Base-by-base conservation (phyloP, 768 basidiomycete genomes). In the Trametes coccinea region DNA sequence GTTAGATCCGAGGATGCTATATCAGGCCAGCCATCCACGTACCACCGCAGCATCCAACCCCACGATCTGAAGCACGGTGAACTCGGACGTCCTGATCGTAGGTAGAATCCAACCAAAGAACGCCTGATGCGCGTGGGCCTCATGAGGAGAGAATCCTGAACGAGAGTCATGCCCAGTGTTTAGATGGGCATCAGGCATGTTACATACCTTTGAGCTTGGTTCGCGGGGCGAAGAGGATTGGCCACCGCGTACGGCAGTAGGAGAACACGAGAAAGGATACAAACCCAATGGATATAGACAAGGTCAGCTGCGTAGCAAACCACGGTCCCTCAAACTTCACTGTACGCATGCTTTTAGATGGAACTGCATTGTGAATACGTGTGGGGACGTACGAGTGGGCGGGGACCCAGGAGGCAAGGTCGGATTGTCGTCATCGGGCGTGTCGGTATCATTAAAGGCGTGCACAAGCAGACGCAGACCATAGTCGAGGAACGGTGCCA, bases 41-140 rank as follows among this genome's bases (percentile, higher is more conserved):
- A 94, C 93, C 68, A 98, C 97, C 2, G 94, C 95, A 44, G 96
- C 96, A 74, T 99, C 96, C 44, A 99, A 77, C 0, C 96, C 96
- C 11, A 99, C 96, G 52, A 97, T 96, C 74, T 98, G 95, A 2
- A 99, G 80, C 3, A 99, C 86, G 0, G 93, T 90, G 62, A 92
- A 95, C 71, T 99, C 96, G 47, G 92, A 95, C 0, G 89, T 94
- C 60, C 83, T 79, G 45, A 98, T 82, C 0, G 96, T 98, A 1
- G 96, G 96, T 66, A 96, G 75, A 54, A 99, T 91, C 96, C 97
- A 99, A 29, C 94, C 94, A 75, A 97, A 94, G 77, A 97, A 92
- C 0, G 89, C 86, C 61, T 84, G 81, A 67, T 92, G 89, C 2
- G 87, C 86, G 70, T 95, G 94, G 0, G 91, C 94, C 73, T 95